A percentile compares a stretch with the other conserved stretches of the same genome.
Conservation (phyloP, 768 basidiomycete genomes). For the button mushroom (Agaricus bisporus) region DNA sequence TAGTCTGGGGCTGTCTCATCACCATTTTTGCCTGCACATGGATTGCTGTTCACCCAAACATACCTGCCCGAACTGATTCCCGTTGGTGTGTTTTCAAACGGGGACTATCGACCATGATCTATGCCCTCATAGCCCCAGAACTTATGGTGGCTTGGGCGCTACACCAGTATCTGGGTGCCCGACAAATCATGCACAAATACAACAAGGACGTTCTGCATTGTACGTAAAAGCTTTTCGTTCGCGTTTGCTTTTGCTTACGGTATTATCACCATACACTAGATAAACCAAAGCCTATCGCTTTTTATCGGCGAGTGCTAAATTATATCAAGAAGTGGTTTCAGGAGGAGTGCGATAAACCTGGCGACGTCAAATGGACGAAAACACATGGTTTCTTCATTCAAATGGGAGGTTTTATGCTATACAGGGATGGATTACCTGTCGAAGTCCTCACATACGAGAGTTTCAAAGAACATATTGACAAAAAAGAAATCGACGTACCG, state of each 20-base stretch:
- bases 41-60: conserved; percentile 11
- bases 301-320: background rate
- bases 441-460: conserved; percentile 3
- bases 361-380: conserved; percentile 9
- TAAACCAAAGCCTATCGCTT: background rate
- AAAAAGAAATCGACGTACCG: conserved; percentile 7
- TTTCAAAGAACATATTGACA: background rate
- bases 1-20: conserved; percentile 8
- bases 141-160: conserved; percentile 6
- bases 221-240: background rate
- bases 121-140: conserved; percentile 3
- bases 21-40: conserved; percentile 11
- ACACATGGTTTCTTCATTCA: conserved; percentile 13
- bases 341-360: background rate
- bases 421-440: background rate
- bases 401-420: conserved; percentile 13
- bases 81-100: conserved; percentile 4
- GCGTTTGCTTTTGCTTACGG: background rate
- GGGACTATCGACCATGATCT: background rate
- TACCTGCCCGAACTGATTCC: background rate
- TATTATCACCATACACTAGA: background rate
- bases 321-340: background rate
- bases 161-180: conserved; percentile 5
- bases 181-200: background rate
- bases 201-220: background rate